Conservation (phyloP, 2,329 filamentous ascomycete genomes). For the Trichoderma guizhouense region DNA sequence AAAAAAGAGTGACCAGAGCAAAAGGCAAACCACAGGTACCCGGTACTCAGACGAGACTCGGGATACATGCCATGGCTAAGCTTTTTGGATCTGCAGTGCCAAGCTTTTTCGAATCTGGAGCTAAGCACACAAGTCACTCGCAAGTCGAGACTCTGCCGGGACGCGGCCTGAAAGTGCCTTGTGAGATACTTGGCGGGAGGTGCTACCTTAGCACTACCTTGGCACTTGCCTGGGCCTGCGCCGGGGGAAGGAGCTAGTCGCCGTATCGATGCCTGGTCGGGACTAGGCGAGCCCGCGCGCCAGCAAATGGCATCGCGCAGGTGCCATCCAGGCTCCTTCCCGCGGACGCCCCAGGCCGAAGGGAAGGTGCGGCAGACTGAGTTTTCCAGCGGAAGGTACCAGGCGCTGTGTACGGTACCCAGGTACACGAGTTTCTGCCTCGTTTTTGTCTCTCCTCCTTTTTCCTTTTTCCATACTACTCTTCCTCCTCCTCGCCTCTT, state of each 20-base stretch:
- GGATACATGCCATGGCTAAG: neutral
- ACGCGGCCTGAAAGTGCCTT: neutral
- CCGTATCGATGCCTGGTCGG: neutral
- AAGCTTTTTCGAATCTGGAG: slow-evolving; percentile 17
- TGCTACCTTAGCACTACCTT: neutral
- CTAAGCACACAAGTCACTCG: neutral
- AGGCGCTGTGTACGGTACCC: neutral
- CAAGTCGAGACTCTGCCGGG: neutral
- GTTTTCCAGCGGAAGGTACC: neutral
- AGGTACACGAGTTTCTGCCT: neutral
- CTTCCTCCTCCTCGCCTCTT: neutral
- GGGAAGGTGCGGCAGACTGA: neutral
- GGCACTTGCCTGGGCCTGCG: neutral
- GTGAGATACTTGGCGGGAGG: neutral
- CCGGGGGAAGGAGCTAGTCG: neutral
- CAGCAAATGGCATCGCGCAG: neutral
- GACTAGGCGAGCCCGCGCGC: neutral
- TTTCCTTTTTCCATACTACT: neutral
- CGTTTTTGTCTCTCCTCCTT: neutral
- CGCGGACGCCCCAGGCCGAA: neutral
- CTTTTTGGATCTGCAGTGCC: slow-evolving; percentile 14
- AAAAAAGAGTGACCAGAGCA: neutral
- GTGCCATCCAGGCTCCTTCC: neutral
- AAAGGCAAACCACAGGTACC: neutral
- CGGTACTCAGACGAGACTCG: neutral